Evolutionary conservation across 352 stramenopile genomes (phyloP), one percentile per base, ranked within the genome.

Genomic region (Phytophthora pseudosyringae): DNA sequence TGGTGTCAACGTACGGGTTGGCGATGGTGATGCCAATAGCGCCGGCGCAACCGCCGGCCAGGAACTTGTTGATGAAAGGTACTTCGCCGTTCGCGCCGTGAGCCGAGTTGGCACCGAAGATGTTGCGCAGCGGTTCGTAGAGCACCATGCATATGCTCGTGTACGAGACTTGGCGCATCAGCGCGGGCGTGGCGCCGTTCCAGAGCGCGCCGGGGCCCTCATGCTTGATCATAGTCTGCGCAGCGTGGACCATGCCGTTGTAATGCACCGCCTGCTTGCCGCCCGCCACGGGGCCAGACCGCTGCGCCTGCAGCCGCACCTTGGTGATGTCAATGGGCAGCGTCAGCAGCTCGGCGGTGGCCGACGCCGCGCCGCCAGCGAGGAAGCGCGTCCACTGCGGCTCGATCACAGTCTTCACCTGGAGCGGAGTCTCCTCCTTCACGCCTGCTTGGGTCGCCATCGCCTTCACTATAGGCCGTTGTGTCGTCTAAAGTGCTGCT

Each of bases 311-410:
- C 38, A 96, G 73, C 15, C 87, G 83, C 50, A 94, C 84, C 64
- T 96, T 96, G 45, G 85, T 91, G 71, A 86, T 93, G 71, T 96
- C 88, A 56, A 95, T 91, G 11, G 88, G 88, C 49, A 96, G 63
- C 53, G 88, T 96, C 32, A 89, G 71, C 49, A 94, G 65, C 65
- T 96, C 88, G 6, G 88, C 88, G 5, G 83, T 89, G 26, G 70
- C 84, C 0, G 86, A 89, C 16, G 84, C 86, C 13, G 86, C 57
- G 1, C 83, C 87, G 40, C 87, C 84, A 3, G 85, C 81, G 16
- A 91, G 21, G 58, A 95, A 93, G 29, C 87, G 85, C 55, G 81
- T 79, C 72, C 67, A 82, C 59, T 91, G 81, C 47, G 83, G 57
- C 36, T 92, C 81, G 15, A 89, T 71, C 44, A 48, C 51, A n/a